Base-by-base conservation (phyloP, 2,329 filamentous ascomycete genomes). In the Metarhizium guizhouense region DNA sequence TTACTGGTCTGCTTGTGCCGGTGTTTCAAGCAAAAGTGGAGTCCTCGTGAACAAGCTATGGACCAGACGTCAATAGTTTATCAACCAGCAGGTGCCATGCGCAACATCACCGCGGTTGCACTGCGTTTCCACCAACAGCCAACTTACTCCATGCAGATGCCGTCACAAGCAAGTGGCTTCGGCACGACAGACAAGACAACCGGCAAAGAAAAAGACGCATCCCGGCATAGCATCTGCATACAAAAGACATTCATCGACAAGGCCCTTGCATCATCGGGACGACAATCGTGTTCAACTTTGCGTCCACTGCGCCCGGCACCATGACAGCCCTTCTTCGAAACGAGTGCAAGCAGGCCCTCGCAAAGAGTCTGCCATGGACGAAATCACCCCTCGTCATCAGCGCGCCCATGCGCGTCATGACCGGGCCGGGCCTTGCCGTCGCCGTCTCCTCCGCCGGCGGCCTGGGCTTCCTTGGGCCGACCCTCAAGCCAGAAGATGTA, bases 361-460 rank as follows among this genome's bases (percentile, higher is more conserved):
- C 57, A 8, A 56, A 57, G 52, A 34, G 52, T 2, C 63, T 60
- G 53, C 64, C 65, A 47, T 70, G 68, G 68, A 52, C 60, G 8
- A 63, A 85, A n/a, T 42, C 64, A 3, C 66, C 68, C 0, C 62
- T 88, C 20, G 75, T 90, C 34, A 73, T 78, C 49, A 74, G 76
- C 42, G 86, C 85, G 1, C 87, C 87, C 0, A 90, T 91, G 87
- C 80, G 84, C 49, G 74, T 83, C 40, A 81, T 89, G 77, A 61
- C 76, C 67, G 64, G 78, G 66, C 58, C 76, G 65, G 61, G 70
- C 0, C 76, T 90, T 3, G 83, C 85, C 3, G 71, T 83, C 36
- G 78, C 82, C 47, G 77, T 88, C 14, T 83, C 85, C 55, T 86
- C 86, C 60, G 85, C 87, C 6, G 88, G 88, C 18, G 88, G 88